These are phyloP conservation scores for Combretum micranthum DNA, from an alignment of 345 rosid species.

Conservation along the genomic window DNA sequence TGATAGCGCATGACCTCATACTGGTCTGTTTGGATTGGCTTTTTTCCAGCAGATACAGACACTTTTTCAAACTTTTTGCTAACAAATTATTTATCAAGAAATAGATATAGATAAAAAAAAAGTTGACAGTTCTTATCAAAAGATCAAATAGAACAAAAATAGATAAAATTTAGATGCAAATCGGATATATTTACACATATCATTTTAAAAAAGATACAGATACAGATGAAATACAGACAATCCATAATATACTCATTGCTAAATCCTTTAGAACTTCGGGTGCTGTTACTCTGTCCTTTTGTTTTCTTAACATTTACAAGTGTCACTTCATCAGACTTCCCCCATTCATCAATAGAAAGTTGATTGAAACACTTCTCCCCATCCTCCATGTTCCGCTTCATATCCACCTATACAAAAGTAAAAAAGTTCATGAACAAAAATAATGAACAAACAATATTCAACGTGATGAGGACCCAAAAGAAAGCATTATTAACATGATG, in stretches of 20 bases:
- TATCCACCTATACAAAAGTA: constrained; percentile 44
- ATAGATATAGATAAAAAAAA: too few relatives aligned
- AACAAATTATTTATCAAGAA: too few relatives aligned
- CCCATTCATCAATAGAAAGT: constrained; percentile 94
- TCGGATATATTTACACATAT: too few relatives aligned
- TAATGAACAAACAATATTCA: background rate
- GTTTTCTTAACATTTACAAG: constrained; percentile 84
- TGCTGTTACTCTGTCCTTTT: constrained; percentile 50
- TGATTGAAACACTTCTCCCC: constrained; percentile 88
- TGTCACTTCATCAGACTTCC: constrained; percentile 90
- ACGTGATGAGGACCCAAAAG: background rate
- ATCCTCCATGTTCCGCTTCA: constrained; percentile 61
- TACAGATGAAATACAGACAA: too few relatives aligned
- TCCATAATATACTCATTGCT: constrained; percentile 60
- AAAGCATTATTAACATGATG: background rate
- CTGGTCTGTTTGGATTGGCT: too few relatives aligned
- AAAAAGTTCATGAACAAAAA: constrained; percentile 1
- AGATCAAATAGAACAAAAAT: too few relatives aligned
- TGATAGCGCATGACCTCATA: too few relatives aligned
- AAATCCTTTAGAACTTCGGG: constrained; percentile 52
- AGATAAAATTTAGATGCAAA: too few relatives aligned
- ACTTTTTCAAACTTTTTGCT: too few relatives aligned
- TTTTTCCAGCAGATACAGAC: too few relatives aligned
- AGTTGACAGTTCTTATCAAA: too few relatives aligned
- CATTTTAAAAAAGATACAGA: too few relatives aligned